phyloP scores from a whole-genome alignment of 257 asterid species.

The Solanum phureja region DNA sequence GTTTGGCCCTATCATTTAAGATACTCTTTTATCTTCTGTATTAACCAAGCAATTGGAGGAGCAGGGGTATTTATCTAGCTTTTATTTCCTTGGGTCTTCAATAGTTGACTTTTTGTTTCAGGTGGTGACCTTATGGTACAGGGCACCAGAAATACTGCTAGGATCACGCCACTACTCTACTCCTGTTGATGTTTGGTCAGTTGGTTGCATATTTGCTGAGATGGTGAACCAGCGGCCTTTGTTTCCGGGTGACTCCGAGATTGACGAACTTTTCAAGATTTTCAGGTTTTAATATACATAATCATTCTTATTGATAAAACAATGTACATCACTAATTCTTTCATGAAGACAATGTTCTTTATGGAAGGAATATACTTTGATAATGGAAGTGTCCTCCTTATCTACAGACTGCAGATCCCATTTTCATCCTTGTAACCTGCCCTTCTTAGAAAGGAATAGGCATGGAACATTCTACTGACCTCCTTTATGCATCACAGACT shows the following conservation, averaged over 20 bases:
- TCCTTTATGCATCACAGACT: neutral
- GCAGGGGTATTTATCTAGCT: neutral
- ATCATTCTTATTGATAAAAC: neutral
- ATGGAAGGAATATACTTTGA: neutral
- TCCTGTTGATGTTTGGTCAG: slow-evolving; percentile 95
- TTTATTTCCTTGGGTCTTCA: neutral
- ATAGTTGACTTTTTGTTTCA: slow-evolving; percentile 14
- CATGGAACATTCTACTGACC: neutral
- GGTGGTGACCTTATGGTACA: slow-evolving; percentile 97
- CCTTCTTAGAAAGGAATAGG: neutral
- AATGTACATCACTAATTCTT: neutral
- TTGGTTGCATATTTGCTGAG: slow-evolving; percentile 97
- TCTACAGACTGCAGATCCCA: neutral
- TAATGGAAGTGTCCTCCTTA: neutral
- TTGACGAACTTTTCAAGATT: slow-evolving; percentile 76
- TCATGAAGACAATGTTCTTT: neutral
- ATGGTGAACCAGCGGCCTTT: slow-evolving; percentile 74
- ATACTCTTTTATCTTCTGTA: neutral
- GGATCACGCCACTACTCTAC: slow-evolving; percentile 92
- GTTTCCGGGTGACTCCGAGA: slow-evolving; percentile 96
- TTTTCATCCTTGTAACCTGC: neutral
- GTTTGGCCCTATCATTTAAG: neutral
- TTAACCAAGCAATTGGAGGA: neutral
- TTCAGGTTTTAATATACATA: slow-evolving; percentile 54
- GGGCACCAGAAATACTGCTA: slow-evolving; percentile 96